These are phyloP conservation scores for Melampsora larici-populina DNA, from an alignment of 1,284 basidiomycete species.

Conservation along the genomic window DNA sequence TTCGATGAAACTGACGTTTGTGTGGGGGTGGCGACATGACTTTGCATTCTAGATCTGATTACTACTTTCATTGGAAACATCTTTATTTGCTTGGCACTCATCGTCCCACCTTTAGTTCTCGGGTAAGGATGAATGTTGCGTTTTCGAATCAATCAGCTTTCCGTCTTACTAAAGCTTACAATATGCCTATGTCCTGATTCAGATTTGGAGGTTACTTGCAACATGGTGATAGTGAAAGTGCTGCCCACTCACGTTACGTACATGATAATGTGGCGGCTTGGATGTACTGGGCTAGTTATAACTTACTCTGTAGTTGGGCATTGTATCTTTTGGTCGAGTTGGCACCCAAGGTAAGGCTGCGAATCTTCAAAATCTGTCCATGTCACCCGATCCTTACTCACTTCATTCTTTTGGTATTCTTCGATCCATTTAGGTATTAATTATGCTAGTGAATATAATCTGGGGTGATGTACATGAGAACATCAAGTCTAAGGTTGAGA, in stretches of 20 bases:
- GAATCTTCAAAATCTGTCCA: not conserved
- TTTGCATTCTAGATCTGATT: conserved; percentile 12
- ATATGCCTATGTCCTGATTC: not conserved
- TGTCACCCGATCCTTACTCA: not conserved
- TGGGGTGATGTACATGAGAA: conserved; percentile 72
- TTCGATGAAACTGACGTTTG: too few species aligned
- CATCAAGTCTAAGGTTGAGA: conserved; percentile 65
- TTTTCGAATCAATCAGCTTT: not conserved
- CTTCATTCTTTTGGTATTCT: not conserved
- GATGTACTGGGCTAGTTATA: conserved; percentile 73
- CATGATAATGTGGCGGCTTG: conserved; percentile 67
- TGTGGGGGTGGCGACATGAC: not conserved
- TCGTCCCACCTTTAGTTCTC: conserved; percentile 26
- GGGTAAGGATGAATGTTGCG: not conserved
- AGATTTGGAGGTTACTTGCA: conserved; percentile 24
- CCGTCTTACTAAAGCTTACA: not conserved
- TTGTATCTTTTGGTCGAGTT: conserved; percentile 30
- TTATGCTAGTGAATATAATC: conserved; percentile 60
- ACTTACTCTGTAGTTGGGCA: conserved; percentile 67
- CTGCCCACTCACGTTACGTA: not conserved
- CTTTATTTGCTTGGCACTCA: conserved; percentile 8
- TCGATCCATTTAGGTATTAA: conserved; percentile 57
- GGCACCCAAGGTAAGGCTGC: conserved; percentile 17
- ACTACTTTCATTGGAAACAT: conserved; percentile 39
- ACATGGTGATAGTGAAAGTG: not conserved